A percentile compares a stretch with the other conserved stretches of the same genome.
Conservation (phyloP, 2,329 filamentous ascomycete genomes). For the Cyphellophora europaea region DNA sequence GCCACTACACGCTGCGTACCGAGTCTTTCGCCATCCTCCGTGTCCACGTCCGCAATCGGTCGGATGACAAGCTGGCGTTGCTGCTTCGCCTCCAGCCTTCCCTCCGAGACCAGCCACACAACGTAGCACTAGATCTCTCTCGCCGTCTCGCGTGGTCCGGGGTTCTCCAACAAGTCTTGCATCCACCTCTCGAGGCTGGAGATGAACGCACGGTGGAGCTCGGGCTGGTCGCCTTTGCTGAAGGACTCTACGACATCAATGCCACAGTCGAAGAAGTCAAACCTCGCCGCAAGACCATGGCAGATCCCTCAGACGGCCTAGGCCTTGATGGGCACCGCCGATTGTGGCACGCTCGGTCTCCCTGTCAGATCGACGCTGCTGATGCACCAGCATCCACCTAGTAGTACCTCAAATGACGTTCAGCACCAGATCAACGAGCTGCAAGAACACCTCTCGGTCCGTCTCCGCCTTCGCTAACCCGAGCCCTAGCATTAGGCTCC, state of each 20-base stretch:
- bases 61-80: constrained; percentile 55
- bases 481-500: constrained; percentile 44
- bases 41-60: constrained; percentile 68
- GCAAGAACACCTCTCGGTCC: constrained; percentile 17
- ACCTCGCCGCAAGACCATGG: constrained; percentile 9
- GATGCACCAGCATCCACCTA: constrained; percentile 1
- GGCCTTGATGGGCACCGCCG: constrained; percentile 16
- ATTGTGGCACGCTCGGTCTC: constrained; percentile 24
- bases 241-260: constrained; percentile 73
- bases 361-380: constrained; percentile 22
- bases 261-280: constrained; percentile 71
- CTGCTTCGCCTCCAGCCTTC: constrained; percentile 69
- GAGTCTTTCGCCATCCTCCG: constrained; percentile 62
- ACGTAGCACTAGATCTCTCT: constrained; percentile 68
- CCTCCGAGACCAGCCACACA: constrained; percentile 61
- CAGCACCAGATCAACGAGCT: constrained; percentile 17
- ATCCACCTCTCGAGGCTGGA: constrained; percentile 50
- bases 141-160: constrained; percentile 80
- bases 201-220: constrained; percentile 53
- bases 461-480: constrained; percentile 21
- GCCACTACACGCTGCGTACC: constrained; percentile 37
- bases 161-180: constrained; percentile 63
- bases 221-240: constrained; percentile 65
- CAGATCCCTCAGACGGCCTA: constrained; percentile 15
- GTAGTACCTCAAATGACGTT: constrained; percentile 12